phyloP scores from a whole-genome alignment of 345 rosid species.

The Rubroshorea leprosula region DNA sequence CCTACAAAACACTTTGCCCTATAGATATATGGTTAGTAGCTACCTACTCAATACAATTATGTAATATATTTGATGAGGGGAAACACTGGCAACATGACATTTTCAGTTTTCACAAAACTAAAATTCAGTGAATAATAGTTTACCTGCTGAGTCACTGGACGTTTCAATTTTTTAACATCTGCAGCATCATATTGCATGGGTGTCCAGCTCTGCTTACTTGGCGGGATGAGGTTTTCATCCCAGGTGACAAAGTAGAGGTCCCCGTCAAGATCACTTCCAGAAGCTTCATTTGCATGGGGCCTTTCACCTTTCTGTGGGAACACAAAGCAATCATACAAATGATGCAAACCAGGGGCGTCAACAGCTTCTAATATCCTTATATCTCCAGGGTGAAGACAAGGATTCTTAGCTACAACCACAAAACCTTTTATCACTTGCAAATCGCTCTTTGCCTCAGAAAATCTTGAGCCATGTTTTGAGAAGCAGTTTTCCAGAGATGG shows the following conservation, averaged over 20 bases:
- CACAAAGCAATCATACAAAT: conserved; percentile 75
- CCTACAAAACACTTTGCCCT: too few species aligned
- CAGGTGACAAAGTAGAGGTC: conserved; percentile 87
- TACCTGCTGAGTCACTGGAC: conserved; percentile 62
- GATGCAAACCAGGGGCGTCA: conserved; percentile 80
- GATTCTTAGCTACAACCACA: conserved; percentile 78
- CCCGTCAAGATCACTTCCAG: conserved; percentile 97
- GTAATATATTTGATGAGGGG: neutral
- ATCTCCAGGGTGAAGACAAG: conserved; percentile 96
- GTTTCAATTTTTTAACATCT: conserved; percentile 26
- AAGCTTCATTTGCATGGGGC: conserved; percentile 86
- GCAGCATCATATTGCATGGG: conserved; percentile 68
- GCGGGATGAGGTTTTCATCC: conserved; percentile 87
- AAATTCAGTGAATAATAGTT: too few species aligned
- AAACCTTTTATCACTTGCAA: conserved; percentile 53
- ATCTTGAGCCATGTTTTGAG: conserved; percentile 70
- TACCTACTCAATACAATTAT: too few species aligned
- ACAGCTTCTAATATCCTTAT: conserved; percentile 86
- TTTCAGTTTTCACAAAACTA: too few species aligned
- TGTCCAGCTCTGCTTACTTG: conserved; percentile 55
- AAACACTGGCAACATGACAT: too few species aligned
- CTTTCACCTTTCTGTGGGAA: conserved; percentile 90
- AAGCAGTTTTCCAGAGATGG: conserved; percentile 70
- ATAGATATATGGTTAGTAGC: too few species aligned
- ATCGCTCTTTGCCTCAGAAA: conserved; percentile 45